Evolutionary conservation across 768 basidiomycete genomes (phyloP).

Genomic region (Boletales sp.): DNA sequence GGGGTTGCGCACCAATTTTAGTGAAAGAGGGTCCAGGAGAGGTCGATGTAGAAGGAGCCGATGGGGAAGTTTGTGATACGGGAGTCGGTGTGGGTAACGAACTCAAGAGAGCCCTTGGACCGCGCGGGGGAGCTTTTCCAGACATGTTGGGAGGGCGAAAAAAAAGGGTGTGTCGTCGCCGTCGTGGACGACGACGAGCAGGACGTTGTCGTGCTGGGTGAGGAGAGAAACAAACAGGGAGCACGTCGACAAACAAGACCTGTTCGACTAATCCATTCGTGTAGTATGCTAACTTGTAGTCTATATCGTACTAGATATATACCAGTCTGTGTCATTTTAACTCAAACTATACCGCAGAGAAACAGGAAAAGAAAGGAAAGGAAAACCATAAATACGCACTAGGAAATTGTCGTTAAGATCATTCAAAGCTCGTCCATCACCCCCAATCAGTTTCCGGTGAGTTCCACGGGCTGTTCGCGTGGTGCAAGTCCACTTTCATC

Average conservation of each 20-base stretch:
- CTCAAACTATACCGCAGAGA: too few species aligned
- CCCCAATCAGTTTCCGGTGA: too few species aligned
- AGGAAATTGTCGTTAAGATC: too few species aligned
- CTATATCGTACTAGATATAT: too few species aligned
- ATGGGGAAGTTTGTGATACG: conserved; percentile 29
- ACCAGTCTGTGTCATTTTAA: too few species aligned
- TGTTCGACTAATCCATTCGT: neutral
- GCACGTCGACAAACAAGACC: conserved; percentile 16
- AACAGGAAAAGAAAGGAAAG: too few species aligned
- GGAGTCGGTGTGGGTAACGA: conserved; percentile 33
- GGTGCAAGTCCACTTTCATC: neutral
- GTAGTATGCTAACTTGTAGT: too few species aligned
- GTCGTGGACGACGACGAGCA: conserved; percentile 23
- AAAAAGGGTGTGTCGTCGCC: conserved; percentile 17
- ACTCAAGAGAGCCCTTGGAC: conserved; percentile 65
- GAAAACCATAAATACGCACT: too few species aligned
- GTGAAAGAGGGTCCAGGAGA: conserved; percentile 27
- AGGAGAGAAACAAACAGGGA: conserved; percentile 19
- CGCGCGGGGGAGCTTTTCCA: conserved; percentile 73
- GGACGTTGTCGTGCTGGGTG: conserved; percentile 3
- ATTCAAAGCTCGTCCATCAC: too few species aligned
- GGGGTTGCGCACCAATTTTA: conserved; percentile 53
- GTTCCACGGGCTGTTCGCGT: neutral
- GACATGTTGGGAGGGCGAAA: conserved; percentile 46
- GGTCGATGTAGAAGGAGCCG: conserved; percentile 34